phyloP scores from a whole-genome alignment of 148 eudicot species.

The Suaeda aralocaspica region DNA sequence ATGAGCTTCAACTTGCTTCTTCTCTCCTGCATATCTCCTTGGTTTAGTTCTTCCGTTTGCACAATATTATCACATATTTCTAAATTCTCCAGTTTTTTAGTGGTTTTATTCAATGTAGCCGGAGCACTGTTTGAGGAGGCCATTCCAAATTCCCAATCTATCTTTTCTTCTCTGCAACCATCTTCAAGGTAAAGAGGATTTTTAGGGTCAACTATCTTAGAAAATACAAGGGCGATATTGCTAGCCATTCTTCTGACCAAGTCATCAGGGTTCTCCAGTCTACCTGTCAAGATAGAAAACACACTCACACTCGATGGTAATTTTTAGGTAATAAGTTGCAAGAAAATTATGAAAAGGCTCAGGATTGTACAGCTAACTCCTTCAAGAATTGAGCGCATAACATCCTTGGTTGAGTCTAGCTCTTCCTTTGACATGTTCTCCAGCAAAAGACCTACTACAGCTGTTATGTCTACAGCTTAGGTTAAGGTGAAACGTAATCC shows the following conservation, averaged over 20 bases:
- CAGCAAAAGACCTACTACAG: constrained; percentile 78
- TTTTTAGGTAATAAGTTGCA: neutral
- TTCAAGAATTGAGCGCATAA: constrained; percentile 79
- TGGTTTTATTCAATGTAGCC: constrained; percentile 20
- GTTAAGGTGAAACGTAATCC: constrained; percentile 38
- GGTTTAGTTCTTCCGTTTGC: constrained; percentile 25
- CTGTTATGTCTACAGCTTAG: constrained; percentile 66
- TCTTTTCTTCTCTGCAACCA: constrained; percentile 46
- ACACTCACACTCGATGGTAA: constrained; percentile 2
- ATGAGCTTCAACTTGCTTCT: constrained; percentile 24
- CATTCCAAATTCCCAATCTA: constrained; percentile 92
- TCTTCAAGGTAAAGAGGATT: constrained; percentile 95
- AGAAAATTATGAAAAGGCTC: neutral
- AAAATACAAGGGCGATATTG: constrained; percentile 74
- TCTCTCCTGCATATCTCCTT: constrained; percentile 21
- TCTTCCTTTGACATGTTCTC: constrained; percentile 90
- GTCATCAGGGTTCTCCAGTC: constrained; percentile 76
- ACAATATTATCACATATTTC: constrained; percentile 21
- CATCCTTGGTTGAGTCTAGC: constrained; percentile 71
- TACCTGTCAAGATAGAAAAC: constrained; percentile 50
- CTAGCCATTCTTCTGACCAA: constrained; percentile 78
- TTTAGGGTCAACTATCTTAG: constrained; percentile 80
- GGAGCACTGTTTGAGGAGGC: constrained; percentile 29
- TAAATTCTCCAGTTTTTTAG: constrained; percentile 22
- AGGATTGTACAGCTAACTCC: constrained; percentile 82